These are phyloP conservation scores for Petunia hybrid DNA, from an alignment of 305 asterid genomes.

Conservation along the genomic window DNA sequence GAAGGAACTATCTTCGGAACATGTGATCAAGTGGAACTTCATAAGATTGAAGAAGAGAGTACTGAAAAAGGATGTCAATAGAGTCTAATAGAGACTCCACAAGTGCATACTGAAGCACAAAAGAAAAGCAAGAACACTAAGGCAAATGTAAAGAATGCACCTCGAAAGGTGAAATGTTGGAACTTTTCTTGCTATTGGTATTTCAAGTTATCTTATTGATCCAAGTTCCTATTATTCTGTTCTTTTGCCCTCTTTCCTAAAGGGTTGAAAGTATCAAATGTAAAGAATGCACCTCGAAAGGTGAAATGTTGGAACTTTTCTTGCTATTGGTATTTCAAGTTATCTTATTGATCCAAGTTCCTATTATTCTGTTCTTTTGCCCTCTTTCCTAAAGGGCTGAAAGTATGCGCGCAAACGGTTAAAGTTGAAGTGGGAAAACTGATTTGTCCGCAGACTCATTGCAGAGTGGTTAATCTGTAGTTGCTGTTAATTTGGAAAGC, in stretches of 20 bases:
- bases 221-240: not conserved
- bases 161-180: conserved; percentile 61
- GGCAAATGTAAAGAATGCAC: conserved; percentile 45
- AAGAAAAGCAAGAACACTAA: conserved; percentile 51
- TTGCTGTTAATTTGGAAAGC: no score
- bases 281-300: conserved; percentile 54
- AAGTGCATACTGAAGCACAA: conserved; percentile 44
- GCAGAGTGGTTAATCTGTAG: no score
- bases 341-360: not conserved
- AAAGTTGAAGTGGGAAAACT: no score
- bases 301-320: conserved; percentile 45
- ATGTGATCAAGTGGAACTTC: conserved; percentile 44
- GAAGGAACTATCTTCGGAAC: conserved; percentile 48
- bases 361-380: not conserved
- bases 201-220: not conserved
- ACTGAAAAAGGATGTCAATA: conserved; percentile 42
- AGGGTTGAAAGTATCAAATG: no score
- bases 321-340: conserved; percentile 31
- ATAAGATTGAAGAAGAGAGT: conserved; percentile 40
- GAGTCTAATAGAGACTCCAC: conserved; percentile 43
- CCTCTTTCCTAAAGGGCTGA: no score
- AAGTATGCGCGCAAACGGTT: no score
- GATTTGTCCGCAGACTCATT: no score
- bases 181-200: conserved; percentile 26
- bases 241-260: not conserved